Conservation (phyloP, 1,284 basidiomycete genomes). For the Apiotrichum gamsii region DNA sequence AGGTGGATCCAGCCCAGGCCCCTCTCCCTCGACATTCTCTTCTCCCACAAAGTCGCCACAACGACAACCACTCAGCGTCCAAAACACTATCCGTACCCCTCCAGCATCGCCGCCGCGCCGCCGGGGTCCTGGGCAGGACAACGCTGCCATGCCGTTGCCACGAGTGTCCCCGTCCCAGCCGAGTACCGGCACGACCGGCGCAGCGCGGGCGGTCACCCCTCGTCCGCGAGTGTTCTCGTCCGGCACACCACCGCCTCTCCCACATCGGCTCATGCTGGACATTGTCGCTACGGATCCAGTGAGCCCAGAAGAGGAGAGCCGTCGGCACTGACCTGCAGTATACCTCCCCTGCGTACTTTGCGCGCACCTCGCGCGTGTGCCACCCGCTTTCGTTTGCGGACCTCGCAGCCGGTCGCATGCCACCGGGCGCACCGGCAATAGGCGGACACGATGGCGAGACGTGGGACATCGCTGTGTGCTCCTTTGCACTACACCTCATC, state of each 20-base stretch:
- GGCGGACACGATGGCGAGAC: background rate
- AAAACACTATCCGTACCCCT: conserved; percentile 8
- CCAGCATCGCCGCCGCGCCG: conserved; percentile 21
- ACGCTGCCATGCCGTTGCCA: background rate
- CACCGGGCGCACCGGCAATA: conserved; percentile 22
- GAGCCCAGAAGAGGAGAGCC: conserved; percentile 16
- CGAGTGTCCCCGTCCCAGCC: background rate
- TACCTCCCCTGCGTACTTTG: conserved; percentile 52
- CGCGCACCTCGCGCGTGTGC: conserved; percentile 52
- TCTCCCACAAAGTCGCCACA: background rate
- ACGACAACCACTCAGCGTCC: conserved; percentile 1
- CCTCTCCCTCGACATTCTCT: background rate
- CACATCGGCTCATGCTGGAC: conserved; percentile 16
- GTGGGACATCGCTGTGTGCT: conserved; percentile 62
- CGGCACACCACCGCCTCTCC: conserved; percentile 12
- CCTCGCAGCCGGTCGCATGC: conserved; percentile 53
- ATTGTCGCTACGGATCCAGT: conserved; percentile 49
- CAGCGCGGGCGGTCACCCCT: background rate
- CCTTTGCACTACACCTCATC: conserved; percentile 65
- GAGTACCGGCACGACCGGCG: background rate
- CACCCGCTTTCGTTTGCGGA: conserved; percentile 54
- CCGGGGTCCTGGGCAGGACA: background rate
- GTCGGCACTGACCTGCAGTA: conserved; percentile 44
- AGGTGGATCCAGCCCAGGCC: no score
- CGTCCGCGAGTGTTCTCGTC: conserved; percentile 2